Evolutionary conservation across 192 early-diverging fungal genomes (phyloP).

Genomic region (Chytriomyces confervae): DNA sequence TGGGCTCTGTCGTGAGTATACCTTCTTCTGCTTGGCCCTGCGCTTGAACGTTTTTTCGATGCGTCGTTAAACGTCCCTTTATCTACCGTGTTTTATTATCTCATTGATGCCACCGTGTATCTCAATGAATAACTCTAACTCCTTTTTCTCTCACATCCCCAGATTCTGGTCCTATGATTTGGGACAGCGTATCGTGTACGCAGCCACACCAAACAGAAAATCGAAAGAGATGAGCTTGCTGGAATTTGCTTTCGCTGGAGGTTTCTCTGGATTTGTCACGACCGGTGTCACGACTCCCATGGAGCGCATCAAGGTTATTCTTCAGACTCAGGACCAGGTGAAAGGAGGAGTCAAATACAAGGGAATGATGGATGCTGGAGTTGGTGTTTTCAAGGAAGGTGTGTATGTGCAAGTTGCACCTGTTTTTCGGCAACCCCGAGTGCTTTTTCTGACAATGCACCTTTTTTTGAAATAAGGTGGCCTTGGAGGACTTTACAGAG

Average conservation of each 20-base stretch:
- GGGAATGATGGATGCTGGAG: conserved; percentile 87
- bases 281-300: conserved; percentile 93
- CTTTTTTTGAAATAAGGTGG: conserved; percentile 57
- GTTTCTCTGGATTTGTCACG: conserved; percentile 92
- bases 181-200: conserved; percentile 74
- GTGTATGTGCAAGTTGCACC: neutral
- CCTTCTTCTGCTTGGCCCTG: neutral
- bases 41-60: neutral
- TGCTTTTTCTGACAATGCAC: neutral
- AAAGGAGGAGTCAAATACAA: conserved; percentile 78
- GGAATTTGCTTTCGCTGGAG: conserved; percentile 90
- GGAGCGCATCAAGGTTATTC: conserved; percentile 94
- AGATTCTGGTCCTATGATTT: conserved; percentile 63
- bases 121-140: no score
- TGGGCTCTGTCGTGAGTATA: conserved; percentile 79
- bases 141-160: neutral
- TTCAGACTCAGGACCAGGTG: conserved; percentile 82
- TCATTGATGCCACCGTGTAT: no score
- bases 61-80: neutral
- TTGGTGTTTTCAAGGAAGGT: conserved; percentile 80
- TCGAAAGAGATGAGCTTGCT: conserved; percentile 66
- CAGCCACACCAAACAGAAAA: conserved; percentile 61
- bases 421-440: neutral
- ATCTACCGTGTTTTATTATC: no score
- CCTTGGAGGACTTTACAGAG: conserved; percentile 85